These are phyloP conservation scores for Scheffersomyces stambukii DNA, from an alignment of 1,139 yeast genomes.

Conservation along the genomic window DNA sequence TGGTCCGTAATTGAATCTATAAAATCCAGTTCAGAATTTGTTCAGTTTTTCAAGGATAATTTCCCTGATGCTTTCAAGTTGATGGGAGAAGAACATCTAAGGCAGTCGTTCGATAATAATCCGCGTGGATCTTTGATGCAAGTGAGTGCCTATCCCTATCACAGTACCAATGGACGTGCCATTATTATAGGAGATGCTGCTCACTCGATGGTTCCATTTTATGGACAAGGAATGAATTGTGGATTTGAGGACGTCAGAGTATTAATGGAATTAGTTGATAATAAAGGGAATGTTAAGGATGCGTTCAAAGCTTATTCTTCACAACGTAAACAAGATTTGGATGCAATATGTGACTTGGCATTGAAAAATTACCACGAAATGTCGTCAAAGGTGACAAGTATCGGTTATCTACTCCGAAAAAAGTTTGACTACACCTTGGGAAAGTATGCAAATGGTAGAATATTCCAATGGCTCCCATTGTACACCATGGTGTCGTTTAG, in stretches of 20 bases:
- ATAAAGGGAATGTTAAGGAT: conserved; percentile 31
- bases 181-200: conserved; percentile 89
- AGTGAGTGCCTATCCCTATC: conserved; percentile 64
- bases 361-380: conserved; percentile 80
- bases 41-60: conserved; percentile 51
- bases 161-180: conserved; percentile 56
- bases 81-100: conserved; percentile 58
- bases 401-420: conserved; percentile 60
- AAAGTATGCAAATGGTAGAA: conserved; percentile 31
- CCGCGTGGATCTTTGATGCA: conserved; percentile 79
- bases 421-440: conserved; percentile 65
- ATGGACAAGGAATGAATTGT: conserved; percentile 96
- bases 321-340: conserved; percentile 59
- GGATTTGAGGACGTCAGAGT: conserved; percentile 88
- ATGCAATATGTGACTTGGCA: conserved; percentile 75
- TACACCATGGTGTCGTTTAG: conserved; percentile 92
- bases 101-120: conserved; percentile 49
- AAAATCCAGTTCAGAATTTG: conserved; percentile 37
- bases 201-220: conserved; percentile 95
- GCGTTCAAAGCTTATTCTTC: conserved; percentile 60
- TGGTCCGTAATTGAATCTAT: conserved; percentile 60
- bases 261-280: conserved; percentile 53
- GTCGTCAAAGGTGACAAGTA: conserved; percentile 78
- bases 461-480: conserved; percentile 75
- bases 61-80: conserved; percentile 74